These are phyloP conservation scores for Solanum tacnaense DNA, from an alignment of 257 asterid genomes.

Conservation along the genomic window DNA sequence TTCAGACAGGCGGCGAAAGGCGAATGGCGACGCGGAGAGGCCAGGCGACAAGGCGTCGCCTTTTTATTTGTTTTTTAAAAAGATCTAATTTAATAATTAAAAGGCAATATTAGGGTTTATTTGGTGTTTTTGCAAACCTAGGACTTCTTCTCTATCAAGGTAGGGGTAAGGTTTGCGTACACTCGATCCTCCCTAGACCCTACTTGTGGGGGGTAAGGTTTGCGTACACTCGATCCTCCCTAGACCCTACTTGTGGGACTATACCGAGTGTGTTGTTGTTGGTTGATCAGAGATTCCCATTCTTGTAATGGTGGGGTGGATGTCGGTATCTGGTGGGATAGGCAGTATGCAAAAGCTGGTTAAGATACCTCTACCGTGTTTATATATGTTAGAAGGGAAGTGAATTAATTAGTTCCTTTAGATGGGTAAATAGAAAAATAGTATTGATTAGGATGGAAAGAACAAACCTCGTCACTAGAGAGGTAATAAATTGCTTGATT, in stretches of 20 bases:
- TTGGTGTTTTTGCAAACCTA: background rate
- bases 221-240: background rate
- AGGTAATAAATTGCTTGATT: background rate
- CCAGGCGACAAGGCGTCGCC: background rate
- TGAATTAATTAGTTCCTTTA: background rate
- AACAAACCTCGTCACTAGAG: background rate
- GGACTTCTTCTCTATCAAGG: background rate
- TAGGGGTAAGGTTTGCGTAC: background rate
- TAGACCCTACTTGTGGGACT: background rate
- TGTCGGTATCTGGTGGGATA: background rate
- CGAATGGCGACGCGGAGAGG: background rate
- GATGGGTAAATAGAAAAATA: background rate
- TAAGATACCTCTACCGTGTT: background rate
- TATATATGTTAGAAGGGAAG: background rate
- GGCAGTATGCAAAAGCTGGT: background rate
- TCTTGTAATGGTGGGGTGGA: background rate
- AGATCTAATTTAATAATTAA: too few species aligned
- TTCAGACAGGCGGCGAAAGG: background rate
- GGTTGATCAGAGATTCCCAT: background rate
- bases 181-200: background rate
- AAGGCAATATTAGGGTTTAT: background rate
- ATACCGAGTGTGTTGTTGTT: background rate
- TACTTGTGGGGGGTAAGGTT: background rate
- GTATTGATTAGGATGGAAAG: background rate
- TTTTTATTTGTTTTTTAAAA: background rate